Evolutionary conservation across 2,329 filamentous ascomycete genomes (phyloP).

Genomic region (Aspergillus sp.): DNA sequence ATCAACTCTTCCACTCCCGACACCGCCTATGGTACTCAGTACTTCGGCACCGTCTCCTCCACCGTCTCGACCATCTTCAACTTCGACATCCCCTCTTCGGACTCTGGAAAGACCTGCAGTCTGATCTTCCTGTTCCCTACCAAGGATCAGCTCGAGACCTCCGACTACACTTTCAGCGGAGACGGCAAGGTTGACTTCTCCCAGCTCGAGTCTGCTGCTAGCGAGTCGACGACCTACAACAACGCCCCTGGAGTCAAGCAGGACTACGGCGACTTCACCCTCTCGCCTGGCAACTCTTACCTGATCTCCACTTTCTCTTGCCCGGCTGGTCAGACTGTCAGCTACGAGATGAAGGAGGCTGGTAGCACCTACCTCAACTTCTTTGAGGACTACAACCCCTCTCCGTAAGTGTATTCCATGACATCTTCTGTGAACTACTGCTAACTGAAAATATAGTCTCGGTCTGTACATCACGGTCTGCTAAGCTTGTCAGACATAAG

Average conservation of each 20-base stretch:
- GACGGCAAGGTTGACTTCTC: slow-evolving; percentile 57
- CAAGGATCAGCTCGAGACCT: slow-evolving; percentile 60
- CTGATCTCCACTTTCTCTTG: slow-evolving; percentile 58
- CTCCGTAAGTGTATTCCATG: slow-evolving; percentile 40
- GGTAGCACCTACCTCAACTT: slow-evolving; percentile 58
- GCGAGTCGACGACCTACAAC: slow-evolving; percentile 54
- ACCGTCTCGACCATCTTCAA: slow-evolving; percentile 65
- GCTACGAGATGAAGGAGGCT: slow-evolving; percentile 54
- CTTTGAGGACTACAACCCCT: slow-evolving; percentile 65
- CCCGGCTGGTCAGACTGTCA: slow-evolving; percentile 54
- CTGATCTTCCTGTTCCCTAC: slow-evolving; percentile 67
- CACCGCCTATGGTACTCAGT: slow-evolving; percentile 55
- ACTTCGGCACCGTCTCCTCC: slow-evolving; percentile 58
- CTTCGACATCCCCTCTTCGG: slow-evolving; percentile 63
- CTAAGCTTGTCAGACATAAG: slow-evolving; percentile 24
- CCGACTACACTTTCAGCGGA: slow-evolving; percentile 58
- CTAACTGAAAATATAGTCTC: slow-evolving; percentile 32
- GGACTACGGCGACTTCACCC: slow-evolving; percentile 47
- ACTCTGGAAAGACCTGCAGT: slow-evolving; percentile 62
- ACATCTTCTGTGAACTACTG: background rate
- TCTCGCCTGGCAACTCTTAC: slow-evolving; percentile 59
- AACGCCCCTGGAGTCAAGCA: slow-evolving; percentile 52
- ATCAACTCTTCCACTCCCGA: slow-evolving; percentile 58
- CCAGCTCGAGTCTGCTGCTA: slow-evolving; percentile 52
- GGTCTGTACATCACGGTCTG: slow-evolving; percentile 48